Conservation (phyloP, 164 flowering plant genomes). For the Tetrastigma voinierianum region DNA sequence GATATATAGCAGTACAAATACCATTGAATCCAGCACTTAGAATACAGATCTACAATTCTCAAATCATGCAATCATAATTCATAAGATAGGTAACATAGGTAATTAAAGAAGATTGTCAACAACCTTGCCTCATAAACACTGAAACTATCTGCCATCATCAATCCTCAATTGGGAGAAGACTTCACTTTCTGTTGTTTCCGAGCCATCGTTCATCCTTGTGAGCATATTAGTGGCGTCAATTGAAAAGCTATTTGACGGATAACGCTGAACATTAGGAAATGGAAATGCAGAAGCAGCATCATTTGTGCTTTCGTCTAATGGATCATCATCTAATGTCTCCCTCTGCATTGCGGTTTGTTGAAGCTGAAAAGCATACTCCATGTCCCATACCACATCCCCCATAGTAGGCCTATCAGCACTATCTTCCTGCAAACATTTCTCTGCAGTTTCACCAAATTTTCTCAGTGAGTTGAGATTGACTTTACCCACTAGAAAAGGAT, state of each 20-base stretch:
- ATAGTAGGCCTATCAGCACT: slow-evolving; percentile 37
- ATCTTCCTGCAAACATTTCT: slow-evolving; percentile 29
- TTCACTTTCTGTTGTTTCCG: slow-evolving; percentile 9
- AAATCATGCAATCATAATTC: no score
- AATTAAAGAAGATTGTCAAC: no score
- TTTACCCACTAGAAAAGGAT: slow-evolving; percentile 26
- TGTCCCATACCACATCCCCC: slow-evolving; percentile 35
- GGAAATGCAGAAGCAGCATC: slow-evolving; percentile 12
- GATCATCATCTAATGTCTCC: slow-evolving; percentile 17
- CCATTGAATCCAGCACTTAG: no score
- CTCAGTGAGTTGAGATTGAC: slow-evolving; percentile 29
- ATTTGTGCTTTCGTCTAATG: slow-evolving; percentile 22
- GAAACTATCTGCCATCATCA: slow-evolving; percentile 25
- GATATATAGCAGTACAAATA: no score
- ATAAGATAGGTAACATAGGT: no score
- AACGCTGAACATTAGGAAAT: slow-evolving; percentile 17
- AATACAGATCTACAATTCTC: no score
- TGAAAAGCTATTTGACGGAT: slow-evolving; percentile 21
- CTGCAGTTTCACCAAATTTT: neutral
- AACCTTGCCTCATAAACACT: neutral
- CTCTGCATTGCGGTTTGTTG: slow-evolving; percentile 15
- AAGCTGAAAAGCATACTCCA: slow-evolving; percentile 15
- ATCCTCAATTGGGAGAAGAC: slow-evolving; percentile 44
- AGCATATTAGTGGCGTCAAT: slow-evolving; percentile 2
- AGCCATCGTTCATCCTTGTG: neutral